Percentiles rank a stretch among this genome's conserved stretches.
Conservation (phyloP, 2,329 filamentous ascomycete species). For the Calonectria leucothoes region DNA sequence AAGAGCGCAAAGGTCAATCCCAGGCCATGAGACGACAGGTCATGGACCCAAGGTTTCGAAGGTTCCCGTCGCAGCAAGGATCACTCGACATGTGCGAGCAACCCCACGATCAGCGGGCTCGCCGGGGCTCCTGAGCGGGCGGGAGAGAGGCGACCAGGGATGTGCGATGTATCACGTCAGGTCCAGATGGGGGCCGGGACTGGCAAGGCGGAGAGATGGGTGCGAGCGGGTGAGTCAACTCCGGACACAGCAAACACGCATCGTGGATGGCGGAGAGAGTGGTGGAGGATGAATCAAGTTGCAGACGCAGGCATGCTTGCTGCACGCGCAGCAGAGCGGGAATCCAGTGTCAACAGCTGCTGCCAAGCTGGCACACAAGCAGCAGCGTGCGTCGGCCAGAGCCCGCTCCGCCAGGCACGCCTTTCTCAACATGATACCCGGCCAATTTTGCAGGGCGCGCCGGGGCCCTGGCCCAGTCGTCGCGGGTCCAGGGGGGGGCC, state of each 20-base stretch:
- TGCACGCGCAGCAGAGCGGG: neutral
- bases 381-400: neutral
- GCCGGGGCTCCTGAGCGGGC: neutral
- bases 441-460: neutral
- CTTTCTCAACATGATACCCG: slow-evolving; percentile 18
- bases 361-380: too few species aligned
- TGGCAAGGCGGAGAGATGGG: neutral
- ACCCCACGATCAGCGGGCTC: slow-evolving; percentile 22
- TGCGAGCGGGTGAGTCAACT: neutral
- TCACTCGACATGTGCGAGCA: neutral
- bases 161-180: slow-evolving; percentile 6
- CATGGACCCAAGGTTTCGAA: slow-evolving; percentile 17
- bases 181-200: neutral
- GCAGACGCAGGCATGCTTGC: neutral
- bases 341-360: too few species aligned
- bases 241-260: neutral
- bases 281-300: slow-evolving; percentile 1
- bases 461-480: slow-evolving; percentile 11
- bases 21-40: slow-evolving; percentile 15
- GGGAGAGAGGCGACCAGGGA: neutral
- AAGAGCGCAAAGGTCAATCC: neutral
- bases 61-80: slow-evolving; percentile 8
- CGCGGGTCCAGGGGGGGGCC: slow-evolving; percentile 14
- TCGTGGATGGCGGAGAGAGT: neutral
- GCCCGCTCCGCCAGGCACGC: neutral